Evolutionary conservation across 2,329 filamentous ascomycete genomes (phyloP), one percentile per base, ranked within the genome.

Genomic region (Xylariaceae sp.): DNA sequence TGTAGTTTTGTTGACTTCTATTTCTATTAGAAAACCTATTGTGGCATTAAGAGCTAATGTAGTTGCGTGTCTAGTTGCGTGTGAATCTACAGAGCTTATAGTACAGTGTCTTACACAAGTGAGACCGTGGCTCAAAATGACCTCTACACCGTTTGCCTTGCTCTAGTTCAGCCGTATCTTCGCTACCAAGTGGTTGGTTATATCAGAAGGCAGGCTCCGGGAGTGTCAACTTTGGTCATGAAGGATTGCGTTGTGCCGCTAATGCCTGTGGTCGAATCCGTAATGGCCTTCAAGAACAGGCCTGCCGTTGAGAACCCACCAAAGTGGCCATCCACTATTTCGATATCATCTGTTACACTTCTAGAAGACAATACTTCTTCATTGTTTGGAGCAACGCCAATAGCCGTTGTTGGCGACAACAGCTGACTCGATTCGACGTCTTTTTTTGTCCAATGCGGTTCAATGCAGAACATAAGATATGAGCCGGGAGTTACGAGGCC

Each of bases 381-480:
- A 20, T 44, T 50, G 21, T 52, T 61, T 6, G 63, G 61, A 7
- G 65, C 59, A 32, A 71, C 66, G n/a, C 68, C 63, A 19, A 71
- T 54, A 7, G 57, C 40, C 16, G 65, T 62, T n/a, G 21, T 47
- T 21, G 57, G 52, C 21, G 46, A 48, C 29, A 57, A 44, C 29
- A 43, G 32, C 48, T 47, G 62, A 40, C 50, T 60, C 40, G 49
- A 47, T 42, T 42, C 46, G 32, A 55, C 32, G 42, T 65, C 60
- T 40, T 57, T 44, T 32, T 48, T 41, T 26, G 56, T 59, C 46
- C 44, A 55, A 40, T 66, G 61, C 45, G 67, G 73, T 53, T 77
- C 73, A 32, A 83, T 77, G 62, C 89, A 85, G 68, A 90, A 91
- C 66, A 89, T 84, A 19, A 93, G 81, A 46, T 74, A 81, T 14